Percentiles rank a stretch among this genome's conserved stretches.
phyloP scores from a whole-genome alignment of 1,284 basidiomycete species.

The Cystobasidium sp. region DNA sequence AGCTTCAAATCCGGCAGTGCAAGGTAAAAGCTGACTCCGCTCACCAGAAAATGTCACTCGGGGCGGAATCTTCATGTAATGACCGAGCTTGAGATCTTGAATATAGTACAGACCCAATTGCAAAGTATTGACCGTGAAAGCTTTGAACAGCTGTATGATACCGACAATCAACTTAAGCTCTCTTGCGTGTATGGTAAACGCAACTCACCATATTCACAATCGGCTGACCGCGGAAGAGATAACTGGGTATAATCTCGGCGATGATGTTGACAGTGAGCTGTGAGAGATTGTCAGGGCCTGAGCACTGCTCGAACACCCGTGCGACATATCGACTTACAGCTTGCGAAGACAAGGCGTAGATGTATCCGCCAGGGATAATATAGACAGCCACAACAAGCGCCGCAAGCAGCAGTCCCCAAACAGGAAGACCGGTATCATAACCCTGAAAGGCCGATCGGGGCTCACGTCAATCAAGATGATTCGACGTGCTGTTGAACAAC shows the following conservation, averaged over 20 bases:
- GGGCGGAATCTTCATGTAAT: conserved; percentile 54
- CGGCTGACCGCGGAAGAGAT: conserved; percentile 48
- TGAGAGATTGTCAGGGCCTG: background rate
- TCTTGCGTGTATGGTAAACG: no score
- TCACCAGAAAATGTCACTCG: conserved; percentile 47
- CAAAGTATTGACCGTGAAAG: conserved; percentile 45
- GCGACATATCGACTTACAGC: conserved; percentile 60
- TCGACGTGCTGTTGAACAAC: background rate
- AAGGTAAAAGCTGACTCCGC: background rate
- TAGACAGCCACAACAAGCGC: conserved; percentile 77
- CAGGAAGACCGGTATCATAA: conserved; percentile 80
- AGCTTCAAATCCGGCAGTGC: background rate
- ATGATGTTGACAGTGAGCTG: conserved; percentile 73
- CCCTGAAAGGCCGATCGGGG: conserved; percentile 59
- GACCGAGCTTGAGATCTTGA: conserved; percentile 51
- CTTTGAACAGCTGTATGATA: conserved; percentile 45
- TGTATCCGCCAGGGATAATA: conserved; percentile 84
- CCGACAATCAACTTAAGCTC: no score
- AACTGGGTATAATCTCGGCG: conserved; percentile 51
- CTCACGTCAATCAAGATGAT: background rate
- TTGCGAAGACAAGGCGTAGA: conserved; percentile 91
- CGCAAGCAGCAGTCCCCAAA: conserved; percentile 79
- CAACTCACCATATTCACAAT: conserved; percentile 49
- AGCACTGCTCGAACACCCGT: background rate
- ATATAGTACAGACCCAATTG: conserved; percentile 48